A percentile compares a stretch with the other conserved stretches of the same genome.
These are phyloP conservation scores for Colletotrichum filicis DNA, from an alignment of 2,329 filamentous ascomycete species.

Conservation along the genomic window DNA sequence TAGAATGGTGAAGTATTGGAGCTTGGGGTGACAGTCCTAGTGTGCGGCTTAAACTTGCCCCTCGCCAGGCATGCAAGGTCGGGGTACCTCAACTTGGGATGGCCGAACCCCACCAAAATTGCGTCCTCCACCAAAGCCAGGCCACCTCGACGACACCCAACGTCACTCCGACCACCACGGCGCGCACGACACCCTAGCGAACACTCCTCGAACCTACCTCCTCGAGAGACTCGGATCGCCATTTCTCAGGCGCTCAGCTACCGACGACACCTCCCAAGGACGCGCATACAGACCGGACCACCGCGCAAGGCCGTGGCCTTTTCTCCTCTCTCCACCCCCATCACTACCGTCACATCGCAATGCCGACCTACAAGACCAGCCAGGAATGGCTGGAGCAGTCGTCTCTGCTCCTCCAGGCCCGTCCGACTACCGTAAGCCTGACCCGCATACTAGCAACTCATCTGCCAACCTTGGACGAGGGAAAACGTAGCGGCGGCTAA, in stretches of 20 bases:
- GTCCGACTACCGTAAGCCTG: slow-evolving; percentile 79
- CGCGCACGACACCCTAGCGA: not conserved
- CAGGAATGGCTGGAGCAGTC: slow-evolving; percentile 95
- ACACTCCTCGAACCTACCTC: not conserved
- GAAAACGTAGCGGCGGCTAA: not conserved
- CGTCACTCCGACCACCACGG: slow-evolving; percentile 16
- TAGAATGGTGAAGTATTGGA: not conserved
- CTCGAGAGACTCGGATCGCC: too few relatives aligned
- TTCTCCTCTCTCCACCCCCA: not conserved
- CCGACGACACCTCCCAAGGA: not conserved
- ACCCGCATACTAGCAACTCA: not conserved
- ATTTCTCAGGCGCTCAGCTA: not conserved
- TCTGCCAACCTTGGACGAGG: not conserved
- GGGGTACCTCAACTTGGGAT: not conserved
- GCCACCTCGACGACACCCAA: not conserved
- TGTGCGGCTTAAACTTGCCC: slow-evolving; percentile 2
- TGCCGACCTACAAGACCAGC: slow-evolving; percentile 85
- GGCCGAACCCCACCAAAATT: slow-evolving; percentile 30
- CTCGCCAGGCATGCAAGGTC: not conserved
- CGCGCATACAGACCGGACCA: not conserved
- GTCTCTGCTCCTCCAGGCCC: slow-evolving; percentile 83
- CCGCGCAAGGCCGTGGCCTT: slow-evolving; percentile 1
- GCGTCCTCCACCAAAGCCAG: slow-evolving; percentile 12
- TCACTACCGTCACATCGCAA: slow-evolving; percentile 50
- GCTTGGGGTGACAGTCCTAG: not conserved